Base-by-base conservation (phyloP, 805 yeast species). In the Brettanomyces naardenensis region DNA sequence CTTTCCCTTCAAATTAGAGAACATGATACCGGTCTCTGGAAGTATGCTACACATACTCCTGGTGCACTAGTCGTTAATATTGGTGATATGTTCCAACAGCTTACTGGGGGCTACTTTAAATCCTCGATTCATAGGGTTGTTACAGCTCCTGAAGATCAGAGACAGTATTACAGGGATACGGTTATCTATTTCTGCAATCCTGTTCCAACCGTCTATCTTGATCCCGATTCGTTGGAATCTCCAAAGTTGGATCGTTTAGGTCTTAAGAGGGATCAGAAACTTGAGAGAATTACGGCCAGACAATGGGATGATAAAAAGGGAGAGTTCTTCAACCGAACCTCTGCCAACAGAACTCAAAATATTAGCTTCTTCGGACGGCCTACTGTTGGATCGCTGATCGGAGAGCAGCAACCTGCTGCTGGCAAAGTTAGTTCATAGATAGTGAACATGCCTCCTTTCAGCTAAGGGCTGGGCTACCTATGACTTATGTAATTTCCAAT, bases 281-380 rank as follows among this genome's bases (percentile, higher is more conserved):
- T 46, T 9, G 63, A 63, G 19, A 52, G 56, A 30, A 56, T 68
- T 35, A 59, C 61, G 9, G 64, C 62, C 44, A 55, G 50, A 5
- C 52, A 65, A n/a, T 69, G 74, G 75, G 62, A 66, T 38, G 64
- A 63, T 18, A 72, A 65, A 35, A 70, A 70, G 44, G 71, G 69
- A 3, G 51, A 68, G 31, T 56, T 68, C 18, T 69, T 69, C 47
- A 73, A 73, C 15, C 61, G 57, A 41, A 52, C 54, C 17, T 56
- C 35, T 61, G 47, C 7, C 44, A 39, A 18, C 37, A 41, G 32
- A 39, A 40, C 26, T 36, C 38, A 15, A 37, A 41, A 13, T 34
- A 45, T 17, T 29, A 36, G n/a, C 26, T 48, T 18, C 43, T 41
- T 32, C 49, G 53, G 14, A 39, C 48, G 21, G n/a, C n/a, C n/a